phyloP scores from a whole-genome alignment of 2,329 filamentous ascomycete species.

The Aschersonia sp. region DNA sequence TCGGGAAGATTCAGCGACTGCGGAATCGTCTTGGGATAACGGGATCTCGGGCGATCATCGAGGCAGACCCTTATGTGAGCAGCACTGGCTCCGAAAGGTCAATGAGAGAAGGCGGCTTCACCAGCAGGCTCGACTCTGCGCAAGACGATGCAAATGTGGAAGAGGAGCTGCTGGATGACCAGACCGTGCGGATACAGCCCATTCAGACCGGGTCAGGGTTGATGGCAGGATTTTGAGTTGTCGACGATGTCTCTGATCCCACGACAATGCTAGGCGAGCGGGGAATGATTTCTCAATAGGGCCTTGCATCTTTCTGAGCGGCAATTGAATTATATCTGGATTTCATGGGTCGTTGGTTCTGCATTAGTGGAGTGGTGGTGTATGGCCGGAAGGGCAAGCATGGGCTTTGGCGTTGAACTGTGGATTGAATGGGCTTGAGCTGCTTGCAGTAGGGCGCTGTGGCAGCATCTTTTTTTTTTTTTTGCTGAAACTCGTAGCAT shows the following conservation, averaged over 20 bases:
- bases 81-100: not conserved
- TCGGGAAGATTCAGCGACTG: conserved; percentile 53
- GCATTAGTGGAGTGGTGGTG: too few relatives aligned
- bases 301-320: too few relatives aligned
- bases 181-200: conserved; percentile 8
- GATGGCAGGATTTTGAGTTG: conserved; percentile 6
- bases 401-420: too few relatives aligned
- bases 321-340: too few relatives aligned
- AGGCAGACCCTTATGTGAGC: not conserved
- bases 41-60: conserved; percentile 1
- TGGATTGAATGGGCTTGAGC: too few relatives aligned
- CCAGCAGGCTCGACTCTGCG: not conserved
- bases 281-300: too few relatives aligned
- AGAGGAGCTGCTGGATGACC: conserved; percentile 12
- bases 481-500: too few relatives aligned
- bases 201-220: not conserved
- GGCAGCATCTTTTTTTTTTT: too few relatives aligned
- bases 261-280: not conserved
- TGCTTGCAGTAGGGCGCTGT: too few relatives aligned
- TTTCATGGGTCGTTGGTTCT: too few relatives aligned
- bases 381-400: too few relatives aligned
- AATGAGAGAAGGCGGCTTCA: not conserved
- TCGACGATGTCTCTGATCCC: conserved; percentile 16
- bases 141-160: conserved; percentile 6
- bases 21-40: conserved; percentile 31